phyloP scores from a whole-genome alignment of 768 basidiomycete species.

The Tulasnella sp. region DNA sequence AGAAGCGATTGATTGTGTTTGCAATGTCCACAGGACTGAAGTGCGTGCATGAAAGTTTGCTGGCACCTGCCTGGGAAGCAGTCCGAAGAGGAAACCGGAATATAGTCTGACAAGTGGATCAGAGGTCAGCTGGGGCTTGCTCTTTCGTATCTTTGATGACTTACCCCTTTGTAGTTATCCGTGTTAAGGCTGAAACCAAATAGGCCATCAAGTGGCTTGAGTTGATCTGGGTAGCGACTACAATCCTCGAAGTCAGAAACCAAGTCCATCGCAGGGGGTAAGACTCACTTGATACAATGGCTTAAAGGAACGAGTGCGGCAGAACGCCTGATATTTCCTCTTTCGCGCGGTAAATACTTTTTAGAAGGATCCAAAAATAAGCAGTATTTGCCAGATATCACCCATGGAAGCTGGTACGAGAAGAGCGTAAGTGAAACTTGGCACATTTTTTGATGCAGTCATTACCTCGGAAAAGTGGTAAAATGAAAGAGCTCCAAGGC shows the following conservation, averaged over 20 bases:
- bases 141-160: neutral
- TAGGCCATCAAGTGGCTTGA: conserved; percentile 48
- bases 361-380: conserved; percentile 55
- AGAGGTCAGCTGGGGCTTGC: neutral
- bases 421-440: neutral
- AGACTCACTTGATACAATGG: neutral
- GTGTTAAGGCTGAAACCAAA: conserved; percentile 47
- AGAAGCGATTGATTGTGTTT: neutral
- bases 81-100: conserved; percentile 55
- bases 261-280: neutral
- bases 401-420: conserved; percentile 43
- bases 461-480: conserved; percentile 34
- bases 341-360: conserved; percentile 45
- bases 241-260: neutral
- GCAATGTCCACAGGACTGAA: neutral
- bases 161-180: conserved; percentile 49
- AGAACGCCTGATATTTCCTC: conserved; percentile 39
- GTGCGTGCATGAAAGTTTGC: conserved; percentile 1
- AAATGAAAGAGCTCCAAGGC: conserved; percentile 21
- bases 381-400: conserved; percentile 44
- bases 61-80: conserved; percentile 35
- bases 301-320: conserved; percentile 42
- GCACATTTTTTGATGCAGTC: conserved; percentile 37
- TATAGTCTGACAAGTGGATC: conserved; percentile 46
- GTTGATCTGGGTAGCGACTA: conserved; percentile 52